Evolutionary conservation across 352 stramenopile species (phyloP).

Genomic region (Pythium sukuiense): DNA sequence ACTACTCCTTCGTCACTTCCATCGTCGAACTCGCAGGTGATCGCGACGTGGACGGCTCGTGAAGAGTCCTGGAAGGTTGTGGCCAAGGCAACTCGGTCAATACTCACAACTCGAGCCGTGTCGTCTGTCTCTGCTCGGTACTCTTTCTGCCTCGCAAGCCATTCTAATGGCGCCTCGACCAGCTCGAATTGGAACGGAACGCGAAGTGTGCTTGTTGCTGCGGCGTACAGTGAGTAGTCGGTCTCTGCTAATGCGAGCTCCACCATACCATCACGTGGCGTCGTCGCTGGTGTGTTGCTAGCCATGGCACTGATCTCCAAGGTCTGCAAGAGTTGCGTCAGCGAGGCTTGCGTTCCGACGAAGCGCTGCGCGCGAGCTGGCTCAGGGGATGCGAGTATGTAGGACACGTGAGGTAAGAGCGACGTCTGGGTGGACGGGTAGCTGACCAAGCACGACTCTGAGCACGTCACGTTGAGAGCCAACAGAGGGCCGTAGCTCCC

Average conservation of each 20-base stretch:
- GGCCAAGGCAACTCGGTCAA: constrained; percentile 10
- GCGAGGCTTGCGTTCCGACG: constrained; percentile 13
- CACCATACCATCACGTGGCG: not conserved
- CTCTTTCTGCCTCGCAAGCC: not conserved
- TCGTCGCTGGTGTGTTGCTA: not conserved
- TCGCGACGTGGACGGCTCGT: not conserved
- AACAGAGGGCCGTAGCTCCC: not conserved
- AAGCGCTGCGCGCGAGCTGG: constrained; percentile 8
- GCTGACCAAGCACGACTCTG: constrained; percentile 14
- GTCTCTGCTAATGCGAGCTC: constrained; percentile 8
- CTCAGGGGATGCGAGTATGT: not conserved
- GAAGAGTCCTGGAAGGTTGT: not conserved
- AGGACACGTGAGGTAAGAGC: constrained; percentile 12
- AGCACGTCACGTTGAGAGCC: constrained; percentile 13
- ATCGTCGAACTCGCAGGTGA: not conserved
- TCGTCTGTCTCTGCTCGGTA: not conserved
- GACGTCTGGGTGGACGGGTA: not conserved
- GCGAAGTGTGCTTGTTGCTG: not conserved
- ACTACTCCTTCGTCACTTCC: not conserved
- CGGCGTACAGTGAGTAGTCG: not conserved
- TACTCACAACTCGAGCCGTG: not conserved
- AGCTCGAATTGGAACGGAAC: constrained; percentile 6
- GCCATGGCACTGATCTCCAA: constrained; percentile 3
- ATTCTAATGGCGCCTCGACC: not conserved
- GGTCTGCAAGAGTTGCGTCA: constrained; percentile 2